Evolutionary conservation across 805 yeast genomes (phyloP).

Genomic region (Saccharomycopsis vini): DNA sequence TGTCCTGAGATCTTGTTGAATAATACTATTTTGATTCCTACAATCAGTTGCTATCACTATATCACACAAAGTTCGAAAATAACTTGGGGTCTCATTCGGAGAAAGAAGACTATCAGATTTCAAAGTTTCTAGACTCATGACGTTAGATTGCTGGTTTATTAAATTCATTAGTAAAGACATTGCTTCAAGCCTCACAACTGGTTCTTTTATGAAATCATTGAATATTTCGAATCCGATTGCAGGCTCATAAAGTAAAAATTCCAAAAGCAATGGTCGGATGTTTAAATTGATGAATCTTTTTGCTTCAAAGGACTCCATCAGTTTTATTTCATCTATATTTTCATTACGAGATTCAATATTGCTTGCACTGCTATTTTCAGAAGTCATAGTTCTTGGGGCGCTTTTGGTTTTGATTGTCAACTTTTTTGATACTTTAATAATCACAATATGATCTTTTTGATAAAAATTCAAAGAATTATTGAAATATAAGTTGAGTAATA

Average conservation of each 20-base stretch:
- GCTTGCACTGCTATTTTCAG: too few relatives aligned
- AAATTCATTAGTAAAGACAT: constrained; percentile 7
- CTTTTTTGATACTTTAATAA: constrained; percentile 3
- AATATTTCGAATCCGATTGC: constrained; percentile 13
- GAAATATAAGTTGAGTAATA: constrained; percentile 13
- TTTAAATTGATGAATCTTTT: constrained; percentile 18
- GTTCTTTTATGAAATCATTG: constrained; percentile 12
- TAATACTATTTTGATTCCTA: not conserved
- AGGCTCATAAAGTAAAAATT: constrained; percentile 15
- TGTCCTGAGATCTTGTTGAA: too few relatives aligned
- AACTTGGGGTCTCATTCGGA: not conserved
- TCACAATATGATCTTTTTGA: constrained; percentile 2
- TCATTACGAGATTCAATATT: too few relatives aligned
- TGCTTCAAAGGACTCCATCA: constrained; percentile 16
- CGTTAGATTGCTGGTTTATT: constrained; percentile 4
- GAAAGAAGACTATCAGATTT: not conserved
- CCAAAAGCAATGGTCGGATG: constrained; percentile 13
- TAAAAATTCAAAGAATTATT: constrained; percentile 10
- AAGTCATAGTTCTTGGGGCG: too few relatives aligned
- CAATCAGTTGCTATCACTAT: not conserved
- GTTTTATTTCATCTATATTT: not conserved
- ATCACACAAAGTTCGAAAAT: constrained; percentile 3
- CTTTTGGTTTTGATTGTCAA: constrained; percentile 4
- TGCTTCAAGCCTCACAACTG: constrained; percentile 6
- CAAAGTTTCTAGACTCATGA: constrained; percentile 11